Evolutionary conservation across 768 basidiomycete species (phyloP).

Genomic region (Leccinum aurantiacum): DNA sequence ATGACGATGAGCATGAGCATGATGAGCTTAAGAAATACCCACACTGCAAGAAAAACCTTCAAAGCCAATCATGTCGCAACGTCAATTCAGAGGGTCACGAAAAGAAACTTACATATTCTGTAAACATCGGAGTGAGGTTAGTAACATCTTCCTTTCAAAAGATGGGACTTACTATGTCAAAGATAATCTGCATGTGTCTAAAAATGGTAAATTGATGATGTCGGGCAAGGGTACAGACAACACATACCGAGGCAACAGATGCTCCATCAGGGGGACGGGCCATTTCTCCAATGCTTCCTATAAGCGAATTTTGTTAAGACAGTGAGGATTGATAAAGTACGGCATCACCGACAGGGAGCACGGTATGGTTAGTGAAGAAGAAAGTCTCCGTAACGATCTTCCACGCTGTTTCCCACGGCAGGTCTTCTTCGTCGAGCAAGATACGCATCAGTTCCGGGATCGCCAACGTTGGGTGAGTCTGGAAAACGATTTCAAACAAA

Average conservation of each 20-base stretch:
- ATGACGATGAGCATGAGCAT: constrained; percentile 1
- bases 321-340: neutral
- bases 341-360: constrained; percentile 70
- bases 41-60: constrained; percentile 66
- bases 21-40: constrained; percentile 13
- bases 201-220: neutral
- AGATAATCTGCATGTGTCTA: constrained; percentile 90
- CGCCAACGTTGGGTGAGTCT: constrained; percentile 95
- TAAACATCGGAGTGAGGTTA: constrained; percentile 14
- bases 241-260: constrained; percentile 73
- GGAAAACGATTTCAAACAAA: constrained; percentile 7
- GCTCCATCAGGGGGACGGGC: constrained; percentile 83
- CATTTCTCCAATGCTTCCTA: constrained; percentile 90
- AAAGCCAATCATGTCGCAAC: neutral
- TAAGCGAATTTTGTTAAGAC: neutral
- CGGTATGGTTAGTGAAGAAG: constrained; percentile 96
- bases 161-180: constrained; percentile 67
- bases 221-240: constrained; percentile 4
- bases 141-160: neutral
- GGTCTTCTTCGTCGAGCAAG: constrained; percentile 87
- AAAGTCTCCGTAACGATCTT: constrained; percentile 84
- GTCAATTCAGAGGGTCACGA: neutral
- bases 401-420: constrained; percentile 86
- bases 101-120: constrained; percentile 38
- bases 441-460: constrained; percentile 95